phyloP scores from a whole-genome alignment of 257 asterid genomes.

The Jacaranda copaia region DNA sequence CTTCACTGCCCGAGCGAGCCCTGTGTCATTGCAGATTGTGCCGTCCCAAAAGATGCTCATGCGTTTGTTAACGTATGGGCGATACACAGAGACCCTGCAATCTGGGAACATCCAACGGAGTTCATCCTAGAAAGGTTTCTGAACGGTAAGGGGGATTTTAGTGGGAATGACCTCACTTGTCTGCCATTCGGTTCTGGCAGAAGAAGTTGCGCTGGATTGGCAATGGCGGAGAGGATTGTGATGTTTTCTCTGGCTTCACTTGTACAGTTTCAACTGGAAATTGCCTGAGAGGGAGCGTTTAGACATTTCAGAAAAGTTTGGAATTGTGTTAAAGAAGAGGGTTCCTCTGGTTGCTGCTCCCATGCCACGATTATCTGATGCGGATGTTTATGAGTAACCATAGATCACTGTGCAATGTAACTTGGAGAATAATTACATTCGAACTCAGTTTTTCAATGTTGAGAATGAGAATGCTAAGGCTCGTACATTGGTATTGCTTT shows the following conservation, averaged over 20 bases:
- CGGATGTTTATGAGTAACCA: too few species aligned
- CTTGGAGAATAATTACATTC: too few species aligned
- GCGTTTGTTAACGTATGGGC: constrained; percentile 80
- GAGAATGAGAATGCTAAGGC: too few species aligned
- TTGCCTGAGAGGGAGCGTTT: neutral
- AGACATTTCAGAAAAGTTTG: constrained; percentile 9
- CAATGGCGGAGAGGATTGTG: constrained; percentile 73
- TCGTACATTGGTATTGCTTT: too few species aligned
- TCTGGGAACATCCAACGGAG: constrained; percentile 57
- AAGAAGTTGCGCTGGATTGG: constrained; percentile 69
- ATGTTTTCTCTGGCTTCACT: constrained; percentile 66
- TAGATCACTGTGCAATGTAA: too few species aligned
- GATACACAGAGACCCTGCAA: constrained; percentile 60
- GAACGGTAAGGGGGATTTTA: constrained; percentile 51
- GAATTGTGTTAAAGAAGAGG: constrained; percentile 18
- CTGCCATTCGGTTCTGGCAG: constrained; percentile 79
- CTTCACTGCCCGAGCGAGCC: constrained; percentile 74
- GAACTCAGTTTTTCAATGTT: too few species aligned
- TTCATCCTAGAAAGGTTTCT: constrained; percentile 63
- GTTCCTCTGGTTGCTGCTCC: constrained; percentile 13
- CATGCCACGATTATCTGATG: neutral
- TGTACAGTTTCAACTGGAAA: constrained; percentile 45
- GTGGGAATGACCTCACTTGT: constrained; percentile 62
- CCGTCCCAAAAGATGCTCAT: constrained; percentile 58
- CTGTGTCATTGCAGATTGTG: constrained; percentile 53